These are phyloP conservation scores for Pyrenophora tritici-repentis DNA, from an alignment of 2,329 filamentous ascomycete genomes.

Conservation along the genomic window DNA sequence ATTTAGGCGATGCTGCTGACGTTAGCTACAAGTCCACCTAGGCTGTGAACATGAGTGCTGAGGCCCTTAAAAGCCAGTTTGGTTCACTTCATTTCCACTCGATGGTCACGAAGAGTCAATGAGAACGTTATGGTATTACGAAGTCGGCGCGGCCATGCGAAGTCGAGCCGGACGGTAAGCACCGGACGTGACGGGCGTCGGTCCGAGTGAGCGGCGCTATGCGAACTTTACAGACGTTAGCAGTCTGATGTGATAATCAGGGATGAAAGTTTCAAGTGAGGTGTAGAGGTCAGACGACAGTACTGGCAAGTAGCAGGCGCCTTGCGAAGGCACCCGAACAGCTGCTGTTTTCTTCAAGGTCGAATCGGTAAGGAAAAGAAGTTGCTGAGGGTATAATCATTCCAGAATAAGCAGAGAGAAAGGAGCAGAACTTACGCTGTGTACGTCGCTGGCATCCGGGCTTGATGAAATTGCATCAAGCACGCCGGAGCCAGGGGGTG, in stretches of 20 bases:
- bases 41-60: background rate
- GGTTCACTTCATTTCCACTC: background rate
- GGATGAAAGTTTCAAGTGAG: background rate
- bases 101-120: background rate
- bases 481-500: constrained; percentile 11
- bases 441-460: constrained; percentile 7
- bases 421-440: constrained; percentile 11
- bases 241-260: constrained; percentile 8
- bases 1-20: background rate
- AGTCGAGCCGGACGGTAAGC: background rate
- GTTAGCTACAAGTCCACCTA: background rate
- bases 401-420: constrained; percentile 37
- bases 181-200: background rate
- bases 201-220: constrained; percentile 5
- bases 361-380: constrained; percentile 91
- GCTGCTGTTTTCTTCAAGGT: constrained; percentile 76
- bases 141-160: background rate
- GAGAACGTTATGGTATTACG: background rate
- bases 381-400: constrained; percentile 78
- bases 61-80: background rate
- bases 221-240: constrained; percentile 16
- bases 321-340: constrained; percentile 66
- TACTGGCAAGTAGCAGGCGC: constrained; percentile 92
- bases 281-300: constrained; percentile 69
- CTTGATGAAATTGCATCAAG: constrained; percentile 2